These are phyloP conservation scores for Rugonectria rugulosa DNA, from an alignment of 2,329 filamentous ascomycete genomes.

Conservation along the genomic window DNA sequence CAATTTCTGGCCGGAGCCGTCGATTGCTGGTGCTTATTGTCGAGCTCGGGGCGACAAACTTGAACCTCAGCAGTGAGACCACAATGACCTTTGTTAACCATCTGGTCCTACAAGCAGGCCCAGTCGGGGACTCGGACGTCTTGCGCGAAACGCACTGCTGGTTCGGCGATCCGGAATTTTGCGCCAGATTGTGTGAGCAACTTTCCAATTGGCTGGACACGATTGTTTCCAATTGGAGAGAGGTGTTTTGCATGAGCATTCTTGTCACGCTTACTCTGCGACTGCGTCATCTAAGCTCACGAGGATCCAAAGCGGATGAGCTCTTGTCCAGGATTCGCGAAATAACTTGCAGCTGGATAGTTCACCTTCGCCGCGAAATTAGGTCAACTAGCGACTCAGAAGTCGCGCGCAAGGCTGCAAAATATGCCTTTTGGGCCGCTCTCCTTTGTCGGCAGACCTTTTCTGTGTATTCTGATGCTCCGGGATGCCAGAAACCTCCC, in stretches of 20 bases:
- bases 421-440: conserved; percentile 61
- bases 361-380: conserved; percentile 54
- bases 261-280: conserved; percentile 60
- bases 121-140: conserved; percentile 40
- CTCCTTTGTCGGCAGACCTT: conserved; percentile 60
- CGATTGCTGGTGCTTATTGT: conserved; percentile 59
- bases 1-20: conserved; percentile 53
- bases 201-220: conserved; percentile 51
- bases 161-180: conserved; percentile 60
- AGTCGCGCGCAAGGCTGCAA: conserved; percentile 40
- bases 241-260: conserved; percentile 64
- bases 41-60: conserved; percentile 58
- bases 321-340: conserved; percentile 52
- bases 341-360: conserved; percentile 59
- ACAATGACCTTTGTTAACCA: conserved; percentile 58
- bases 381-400: conserved; percentile 47
- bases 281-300: conserved; percentile 30
- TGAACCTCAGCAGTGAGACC: conserved; percentile 67
- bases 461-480: conserved; percentile 13
- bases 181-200: conserved; percentile 54
- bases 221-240: conserved; percentile 65
- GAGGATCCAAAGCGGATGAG: conserved; percentile 26
- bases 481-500: background rate
- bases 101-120: conserved; percentile 64
- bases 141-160: conserved; percentile 57